Evolutionary conservation across 2,329 filamentous ascomycete genomes (phyloP), one percentile per base, ranked within the genome.

Genomic region (Endocalyx cinctus): DNA sequence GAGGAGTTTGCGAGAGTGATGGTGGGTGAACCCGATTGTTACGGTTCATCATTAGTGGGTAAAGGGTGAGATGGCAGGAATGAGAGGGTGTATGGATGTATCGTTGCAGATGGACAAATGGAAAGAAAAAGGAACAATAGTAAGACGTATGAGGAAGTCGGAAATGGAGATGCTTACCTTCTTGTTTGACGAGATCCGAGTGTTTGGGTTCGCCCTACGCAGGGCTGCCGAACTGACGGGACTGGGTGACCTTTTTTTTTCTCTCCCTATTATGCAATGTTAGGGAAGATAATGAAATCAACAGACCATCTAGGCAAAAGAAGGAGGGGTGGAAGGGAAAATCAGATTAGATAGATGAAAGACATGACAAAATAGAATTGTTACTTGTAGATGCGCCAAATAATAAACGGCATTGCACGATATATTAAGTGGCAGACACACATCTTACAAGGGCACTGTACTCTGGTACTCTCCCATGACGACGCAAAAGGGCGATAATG

Each of bases 101-200:
- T 56, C 53, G 52, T 56, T 56, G 50, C 51, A 57, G 50, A 42
- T 41, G 50, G 45, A 39, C 48, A 51, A 49, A 52, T 50, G 52
- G 46, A 42, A 43, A 38, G 47, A 42, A 38, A 43, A 43, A 46
- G 42, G 41, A 38, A 41, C 38, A 27, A 18, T 33, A 39, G 36
- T 29, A 35, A 34, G 39, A 34, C 36, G 42, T 48, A 42, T 44
- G 40, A 27, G 27, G 39, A 37, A 36, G 35, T 38, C 42, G 29
- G 35, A 38, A 35, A 40, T n/a, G 39, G 36, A 42, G 25, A 37
- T 46, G 43, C 49, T 49, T 54, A 54, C 52, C 50, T 53, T 33
- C 39, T 41, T 48, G 47, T 47, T 46, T 47, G 38, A 50, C 42
- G 39, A 46, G 43, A 43, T 55, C 47, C 52, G 49, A 55, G 45